These are phyloP conservation scores for Sporisorium sorghi DNA, from an alignment of 1,284 basidiomycete genomes.

Conservation along the genomic window DNA sequence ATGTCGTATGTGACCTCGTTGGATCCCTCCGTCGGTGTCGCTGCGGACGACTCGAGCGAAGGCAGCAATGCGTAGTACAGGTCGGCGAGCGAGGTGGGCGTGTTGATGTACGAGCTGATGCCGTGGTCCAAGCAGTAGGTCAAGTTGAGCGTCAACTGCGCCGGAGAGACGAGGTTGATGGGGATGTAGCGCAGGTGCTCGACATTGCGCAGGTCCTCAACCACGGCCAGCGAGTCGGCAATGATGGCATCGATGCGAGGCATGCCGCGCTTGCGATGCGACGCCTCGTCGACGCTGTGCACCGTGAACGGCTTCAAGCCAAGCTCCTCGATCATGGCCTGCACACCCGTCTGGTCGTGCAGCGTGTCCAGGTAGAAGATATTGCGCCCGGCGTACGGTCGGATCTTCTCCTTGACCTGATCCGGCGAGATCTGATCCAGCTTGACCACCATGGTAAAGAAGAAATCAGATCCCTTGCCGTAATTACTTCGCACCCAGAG, in stretches of 20 bases:
- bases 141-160: slow-evolving; percentile 67
- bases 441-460: slow-evolving; percentile 82
- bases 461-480: slow-evolving; percentile 92
- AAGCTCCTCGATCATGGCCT: slow-evolving; percentile 81
- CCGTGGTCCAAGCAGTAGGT: slow-evolving; percentile 84
- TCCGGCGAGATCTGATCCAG: slow-evolving; percentile 61
- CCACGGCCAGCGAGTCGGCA: slow-evolving; percentile 85
- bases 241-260: slow-evolving; percentile 96
- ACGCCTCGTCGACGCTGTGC: slow-evolving; percentile 80
- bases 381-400: slow-evolving; percentile 64
- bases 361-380: slow-evolving; percentile 91
- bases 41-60: slow-evolving; percentile 91
- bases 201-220: slow-evolving; percentile 88
- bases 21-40: slow-evolving; percentile 81
- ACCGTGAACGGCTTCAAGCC: slow-evolving; percentile 84
- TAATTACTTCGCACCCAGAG: slow-evolving; percentile 96
- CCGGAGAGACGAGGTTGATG: slow-evolving; percentile 84
- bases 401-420: slow-evolving; percentile 65
- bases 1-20: slow-evolving; percentile 89
- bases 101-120: slow-evolving; percentile 89
- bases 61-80: slow-evolving; percentile 91
- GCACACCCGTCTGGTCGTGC: slow-evolving; percentile 81
- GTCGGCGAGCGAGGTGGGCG: slow-evolving; percentile 88
- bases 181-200: slow-evolving; percentile 97
- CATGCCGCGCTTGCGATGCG: slow-evolving; percentile 78